Conservation (phyloP, 208 protist species). For the Lotmaria passim region DNA sequence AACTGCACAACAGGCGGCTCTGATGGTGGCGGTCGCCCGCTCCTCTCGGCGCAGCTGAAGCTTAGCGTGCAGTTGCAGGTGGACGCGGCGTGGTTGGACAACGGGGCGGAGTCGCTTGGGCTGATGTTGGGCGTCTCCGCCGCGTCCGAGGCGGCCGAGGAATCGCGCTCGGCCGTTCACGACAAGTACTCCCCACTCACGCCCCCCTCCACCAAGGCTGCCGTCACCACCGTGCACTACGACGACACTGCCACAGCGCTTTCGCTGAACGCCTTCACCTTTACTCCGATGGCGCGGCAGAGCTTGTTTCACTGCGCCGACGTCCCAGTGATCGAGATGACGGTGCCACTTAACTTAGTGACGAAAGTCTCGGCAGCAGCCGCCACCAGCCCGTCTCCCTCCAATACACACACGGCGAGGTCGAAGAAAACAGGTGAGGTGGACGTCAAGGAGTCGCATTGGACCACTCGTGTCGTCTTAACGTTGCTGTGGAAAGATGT, state of each 20-base stretch:
- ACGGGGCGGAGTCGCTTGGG: background rate
- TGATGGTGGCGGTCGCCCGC: background rate
- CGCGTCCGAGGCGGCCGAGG: background rate
- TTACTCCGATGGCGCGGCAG: constrained; percentile 26
- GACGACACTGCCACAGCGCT: constrained; percentile 11
- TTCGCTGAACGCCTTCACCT: constrained; percentile 23
- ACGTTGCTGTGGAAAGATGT: constrained; percentile 23
- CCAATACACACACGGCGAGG: background rate
- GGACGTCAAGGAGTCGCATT: constrained; percentile 8
- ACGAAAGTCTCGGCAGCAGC: background rate
- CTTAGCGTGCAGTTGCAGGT: constrained; percentile 20
- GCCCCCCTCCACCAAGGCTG: background rate
- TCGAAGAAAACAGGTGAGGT: background rate
- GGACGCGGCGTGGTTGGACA: constrained; percentile 24
- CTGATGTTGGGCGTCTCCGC: constrained; percentile 24
- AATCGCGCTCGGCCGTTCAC: no score
- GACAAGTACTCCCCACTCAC: background rate
- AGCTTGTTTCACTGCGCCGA: constrained; percentile 26
- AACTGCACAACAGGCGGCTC: background rate
- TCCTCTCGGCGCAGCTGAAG: constrained; percentile 2
- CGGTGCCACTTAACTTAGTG: constrained; percentile 24
- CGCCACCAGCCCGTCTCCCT: background rate
- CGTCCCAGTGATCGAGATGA: constrained; percentile 10
- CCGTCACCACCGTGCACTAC: background rate
- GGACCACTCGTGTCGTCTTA: constrained; percentile 20